phyloP scores from a whole-genome alignment of 805 yeast genomes.

The Starmerella vaccinii region DNA sequence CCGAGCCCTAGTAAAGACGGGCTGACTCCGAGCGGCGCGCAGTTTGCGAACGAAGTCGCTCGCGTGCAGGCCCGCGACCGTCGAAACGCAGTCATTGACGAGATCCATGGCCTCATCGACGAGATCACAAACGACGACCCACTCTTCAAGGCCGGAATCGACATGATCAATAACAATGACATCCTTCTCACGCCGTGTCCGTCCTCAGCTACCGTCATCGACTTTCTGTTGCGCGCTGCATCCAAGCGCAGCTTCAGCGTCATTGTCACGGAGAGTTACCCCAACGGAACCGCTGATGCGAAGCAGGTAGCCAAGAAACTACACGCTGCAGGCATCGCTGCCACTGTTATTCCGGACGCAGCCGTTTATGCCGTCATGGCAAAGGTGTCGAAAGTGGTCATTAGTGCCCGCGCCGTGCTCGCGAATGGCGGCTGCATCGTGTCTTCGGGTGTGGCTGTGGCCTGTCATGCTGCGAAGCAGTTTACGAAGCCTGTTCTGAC shows the following conservation, averaged over 20 bases:
- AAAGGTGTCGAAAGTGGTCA: slow-evolving; percentile 87
- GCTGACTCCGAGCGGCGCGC: slow-evolving; percentile 17
- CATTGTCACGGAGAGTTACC: slow-evolving; percentile 76
- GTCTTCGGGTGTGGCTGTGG: slow-evolving; percentile 81
- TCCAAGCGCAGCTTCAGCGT: slow-evolving; percentile 87
- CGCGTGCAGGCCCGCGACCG: slow-evolving; percentile 22
- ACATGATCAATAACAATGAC: slow-evolving; percentile 80
- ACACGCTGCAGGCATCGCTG: slow-evolving; percentile 76
- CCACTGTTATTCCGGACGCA: slow-evolving; percentile 85
- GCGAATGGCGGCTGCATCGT: slow-evolving; percentile 94
- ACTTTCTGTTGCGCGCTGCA: slow-evolving; percentile 76
- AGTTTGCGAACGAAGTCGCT: slow-evolving; percentile 16
- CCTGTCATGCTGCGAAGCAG: slow-evolving; percentile 91
- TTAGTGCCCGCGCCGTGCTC: slow-evolving; percentile 85
- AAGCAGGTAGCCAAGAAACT: slow-evolving; percentile 70
- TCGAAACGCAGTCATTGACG: slow-evolving; percentile 25
- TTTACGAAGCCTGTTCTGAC: slow-evolving; percentile 94
- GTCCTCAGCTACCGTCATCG: slow-evolving; percentile 75
- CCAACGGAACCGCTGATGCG: slow-evolving; percentile 70
- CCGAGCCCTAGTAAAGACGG: slow-evolving; percentile 3
- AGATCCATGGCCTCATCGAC: slow-evolving; percentile 77
- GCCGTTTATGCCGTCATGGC: slow-evolving; percentile 94
- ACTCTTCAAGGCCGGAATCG: slow-evolving; percentile 81
- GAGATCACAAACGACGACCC: slow-evolving; percentile 87
- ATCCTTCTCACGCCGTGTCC: slow-evolving; percentile 81